Percentiles rank a stretch among this genome's conserved stretches.
Evolutionary conservation across 2,329 filamentous ascomycete species (phyloP).

Genomic region (Colletotrichum liriopes): DNA sequence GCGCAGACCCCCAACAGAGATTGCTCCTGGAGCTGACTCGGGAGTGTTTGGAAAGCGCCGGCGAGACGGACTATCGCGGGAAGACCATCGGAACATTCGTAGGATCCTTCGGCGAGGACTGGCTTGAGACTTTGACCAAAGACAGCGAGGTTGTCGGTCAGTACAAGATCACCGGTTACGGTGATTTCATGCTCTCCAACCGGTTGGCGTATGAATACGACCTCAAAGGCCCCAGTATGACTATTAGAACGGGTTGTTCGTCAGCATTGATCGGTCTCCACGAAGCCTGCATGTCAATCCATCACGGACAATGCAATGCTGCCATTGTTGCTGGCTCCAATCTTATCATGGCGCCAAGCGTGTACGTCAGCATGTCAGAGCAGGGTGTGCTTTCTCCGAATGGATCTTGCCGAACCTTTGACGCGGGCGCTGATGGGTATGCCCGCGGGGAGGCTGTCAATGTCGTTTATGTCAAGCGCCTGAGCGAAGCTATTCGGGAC

Average conservation of each 20-base stretch:
- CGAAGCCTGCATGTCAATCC: conserved; percentile 50
- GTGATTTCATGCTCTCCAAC: conserved; percentile 50
- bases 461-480: conserved; percentile 59
- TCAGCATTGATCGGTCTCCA: conserved; percentile 51
- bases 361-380: conserved; percentile 43
- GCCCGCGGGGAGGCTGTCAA: conserved; percentile 62
- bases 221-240: conserved; percentile 48
- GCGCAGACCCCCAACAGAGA: conserved; percentile 55
- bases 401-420: conserved; percentile 52
- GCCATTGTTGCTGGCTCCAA: conserved; percentile 54
- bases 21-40: conserved; percentile 52
- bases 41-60: conserved; percentile 54
- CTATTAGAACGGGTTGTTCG: conserved; percentile 55
- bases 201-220: conserved; percentile 51
- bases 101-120: conserved; percentile 53
- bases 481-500: conserved; percentile 59
- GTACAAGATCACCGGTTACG: conserved; percentile 46
- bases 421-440: conserved; percentile 62
- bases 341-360: conserved; percentile 47
- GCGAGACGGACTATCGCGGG: conserved; percentile 49
- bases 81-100: conserved; percentile 52
- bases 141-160: conserved; percentile 44
- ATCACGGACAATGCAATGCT: conserved; percentile 46
- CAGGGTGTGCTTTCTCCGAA: conserved; percentile 48
- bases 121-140: conserved; percentile 46